phyloP scores from a whole-genome alignment of 108 stramenopile genomes.

The Fistulifera pelliculosa region DNA sequence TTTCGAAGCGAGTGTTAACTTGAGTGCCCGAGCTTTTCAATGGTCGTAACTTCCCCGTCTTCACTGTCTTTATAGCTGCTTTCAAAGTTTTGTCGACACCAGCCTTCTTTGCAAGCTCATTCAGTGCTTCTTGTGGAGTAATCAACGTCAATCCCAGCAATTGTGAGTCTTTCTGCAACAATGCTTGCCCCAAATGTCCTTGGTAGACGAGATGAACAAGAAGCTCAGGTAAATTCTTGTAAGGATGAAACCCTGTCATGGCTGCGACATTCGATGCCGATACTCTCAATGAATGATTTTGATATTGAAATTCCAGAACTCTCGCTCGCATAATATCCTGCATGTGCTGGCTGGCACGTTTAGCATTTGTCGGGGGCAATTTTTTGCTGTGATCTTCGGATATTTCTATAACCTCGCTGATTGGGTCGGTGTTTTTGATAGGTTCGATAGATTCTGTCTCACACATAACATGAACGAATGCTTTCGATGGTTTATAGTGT shows the following conservation, averaged over 20 bases:
- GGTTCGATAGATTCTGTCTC: no score
- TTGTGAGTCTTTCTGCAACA: conserved; percentile 40
- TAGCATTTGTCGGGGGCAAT: no score
- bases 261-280: conserved; percentile 48
- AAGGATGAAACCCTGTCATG: conserved; percentile 56
- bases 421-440: no score
- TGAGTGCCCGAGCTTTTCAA: conserved; percentile 33
- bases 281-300: conserved; percentile 42
- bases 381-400: no score
- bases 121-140: conserved; percentile 31
- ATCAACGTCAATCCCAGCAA: conserved; percentile 35
- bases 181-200: conserved; percentile 37
- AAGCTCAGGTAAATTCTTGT: conserved; percentile 34
- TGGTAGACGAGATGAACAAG: conserved; percentile 61
- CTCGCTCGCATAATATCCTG: neutral
- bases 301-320: conserved; percentile 23
- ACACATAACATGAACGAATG: no score
- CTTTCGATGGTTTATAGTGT: no score
- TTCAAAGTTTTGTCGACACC: conserved; percentile 30
- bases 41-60: conserved; percentile 22
- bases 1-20: conserved; percentile 17
- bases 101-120: conserved; percentile 39
- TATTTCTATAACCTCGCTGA: no score
- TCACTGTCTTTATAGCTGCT: conserved; percentile 28
- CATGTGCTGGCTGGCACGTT: no score